Conservation (phyloP, 2,329 filamentous ascomycete genomes). For the Cercospora sojina region DNA sequence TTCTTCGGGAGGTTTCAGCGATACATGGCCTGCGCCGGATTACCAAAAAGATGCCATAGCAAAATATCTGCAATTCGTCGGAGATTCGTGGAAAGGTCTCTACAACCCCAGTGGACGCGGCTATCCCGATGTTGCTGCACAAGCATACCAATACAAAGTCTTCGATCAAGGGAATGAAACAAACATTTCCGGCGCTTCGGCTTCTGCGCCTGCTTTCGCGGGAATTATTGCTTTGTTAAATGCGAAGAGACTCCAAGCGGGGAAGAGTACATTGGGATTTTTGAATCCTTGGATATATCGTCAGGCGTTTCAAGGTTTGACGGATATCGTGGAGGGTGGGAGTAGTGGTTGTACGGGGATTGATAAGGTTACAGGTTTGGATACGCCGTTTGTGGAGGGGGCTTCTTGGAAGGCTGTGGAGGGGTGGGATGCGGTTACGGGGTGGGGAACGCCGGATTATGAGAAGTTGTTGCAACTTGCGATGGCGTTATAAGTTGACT, state of each 20-base stretch:
- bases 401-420: conserved; percentile 29
- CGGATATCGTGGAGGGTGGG: conserved; percentile 46
- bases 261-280: conserved; percentile 55
- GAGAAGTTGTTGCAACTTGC: conserved; percentile 22
- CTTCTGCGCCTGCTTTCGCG: conserved; percentile 59
- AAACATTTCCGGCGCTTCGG: conserved; percentile 51
- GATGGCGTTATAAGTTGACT: conserved; percentile 1
- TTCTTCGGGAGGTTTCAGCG: conserved; percentile 46
- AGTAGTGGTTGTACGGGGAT: conserved; percentile 42
- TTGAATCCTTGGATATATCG: conserved; percentile 61
- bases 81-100: conserved; percentile 41
- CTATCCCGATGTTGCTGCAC: conserved; percentile 50
- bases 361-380: conserved; percentile 27
- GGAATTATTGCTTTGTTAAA: conserved; percentile 33
- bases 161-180: conserved; percentile 48
- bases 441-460: conserved; percentile 36
- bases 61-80: conserved; percentile 42
- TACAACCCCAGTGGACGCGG: conserved; percentile 47
- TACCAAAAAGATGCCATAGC: conserved; percentile 46
- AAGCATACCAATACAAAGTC: conserved; percentile 53
- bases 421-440: conserved; percentile 39
- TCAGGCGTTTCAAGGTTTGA: conserved; percentile 48
- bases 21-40: conserved; percentile 44
- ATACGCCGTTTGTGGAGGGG: conserved; percentile 12
- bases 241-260: conserved; percentile 38